A percentile compares a stretch with the other conserved stretches of the same genome.
Conservation (phyloP, 805 yeast species). For the Brettanomyces bruxellensis region DNA sequence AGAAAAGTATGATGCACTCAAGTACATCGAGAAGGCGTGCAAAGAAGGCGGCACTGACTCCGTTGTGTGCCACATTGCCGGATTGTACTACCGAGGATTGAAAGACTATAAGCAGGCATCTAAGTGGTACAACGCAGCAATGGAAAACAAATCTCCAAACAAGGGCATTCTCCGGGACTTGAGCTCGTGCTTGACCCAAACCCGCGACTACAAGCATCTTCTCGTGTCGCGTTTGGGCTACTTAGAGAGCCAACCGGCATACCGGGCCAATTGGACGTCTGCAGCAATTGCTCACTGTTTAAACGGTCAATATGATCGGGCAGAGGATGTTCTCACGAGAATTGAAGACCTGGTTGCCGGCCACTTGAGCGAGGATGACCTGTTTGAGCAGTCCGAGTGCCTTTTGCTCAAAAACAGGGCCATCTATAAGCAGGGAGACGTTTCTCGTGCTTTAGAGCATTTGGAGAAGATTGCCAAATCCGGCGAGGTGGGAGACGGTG, state of each 20-base stretch:
- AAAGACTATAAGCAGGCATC: slow-evolving; percentile 70
- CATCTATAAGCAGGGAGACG: slow-evolving; percentile 54
- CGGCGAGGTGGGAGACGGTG: slow-evolving; percentile 43
- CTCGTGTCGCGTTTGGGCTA: slow-evolving; percentile 56
- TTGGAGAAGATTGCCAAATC: slow-evolving; percentile 45
- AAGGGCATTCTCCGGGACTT: slow-evolving; percentile 75
- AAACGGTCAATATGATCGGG: slow-evolving; percentile 54
- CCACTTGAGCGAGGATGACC: slow-evolving; percentile 55
- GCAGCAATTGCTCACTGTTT: slow-evolving; percentile 80
- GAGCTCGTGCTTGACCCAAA: slow-evolving; percentile 69
- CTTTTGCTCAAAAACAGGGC: slow-evolving; percentile 62
- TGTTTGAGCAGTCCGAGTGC: slow-evolving; percentile 76
- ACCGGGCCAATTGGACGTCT: slow-evolving; percentile 85
- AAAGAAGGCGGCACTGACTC: slow-evolving; percentile 52
- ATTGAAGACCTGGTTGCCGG: slow-evolving; percentile 71
- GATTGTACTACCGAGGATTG: slow-evolving; percentile 67
- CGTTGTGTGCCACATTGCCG: slow-evolving; percentile 76
- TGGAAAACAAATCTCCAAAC: slow-evolving; percentile 71
- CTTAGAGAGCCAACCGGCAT: slow-evolving; percentile 69
- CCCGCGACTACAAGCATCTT: slow-evolving; percentile 60
- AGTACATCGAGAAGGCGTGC: slow-evolving; percentile 52
- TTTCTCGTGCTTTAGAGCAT: slow-evolving; percentile 52
- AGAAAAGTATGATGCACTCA: slow-evolving; percentile 54
- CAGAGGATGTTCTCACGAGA: slow-evolving; percentile 62
- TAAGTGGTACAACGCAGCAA: slow-evolving; percentile 65